Base-by-base conservation (phyloP, 106 monocot species). In the Hemerocallis citrina region DNA sequence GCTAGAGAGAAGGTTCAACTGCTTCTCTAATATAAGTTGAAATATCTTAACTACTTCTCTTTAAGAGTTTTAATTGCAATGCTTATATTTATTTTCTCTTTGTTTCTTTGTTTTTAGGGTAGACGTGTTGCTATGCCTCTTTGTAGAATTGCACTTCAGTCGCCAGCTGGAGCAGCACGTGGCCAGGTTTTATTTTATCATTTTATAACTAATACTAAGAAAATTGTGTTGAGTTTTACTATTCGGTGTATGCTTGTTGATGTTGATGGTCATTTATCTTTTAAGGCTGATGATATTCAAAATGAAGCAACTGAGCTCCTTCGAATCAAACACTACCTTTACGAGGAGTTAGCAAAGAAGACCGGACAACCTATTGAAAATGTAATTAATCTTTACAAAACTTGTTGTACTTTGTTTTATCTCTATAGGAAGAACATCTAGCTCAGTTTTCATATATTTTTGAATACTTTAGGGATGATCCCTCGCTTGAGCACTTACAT, bases 301-400 rank as follows among this genome's bases (percentile, higher is more conserved):
- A 95, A 86, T 81, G 94, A 89, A 84, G 78, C 94, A 71, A 89
- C 75, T 73, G 86, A 95, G 66, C 86, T 95, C 37, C 68, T 86
- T 49, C 65, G 89, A 40, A 81, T 89, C 49, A 75, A 72, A 71
- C 83, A 95, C 43, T 81, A 89, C 61, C 75, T 95, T 7, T 95
- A 62, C 72, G 69, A 65, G 21, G 76, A 89, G 31, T 69, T 95
- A 70, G 80, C 94, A 4, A 78, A 75, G 47, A 79, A 95, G 56
- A 95, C 94, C 6, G 89, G 89, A 11, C 94, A 95, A 57, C 81
- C 94, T 58, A 59, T 83, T 67, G 86, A 95, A 40, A 95, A 86
- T 80, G 89, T 83, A 59, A n/a, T n/a, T n/a, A n/a, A n/a, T n/a
- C n/a, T n/a, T n/a, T n/a, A n/a, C n/a, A n/a, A n/a, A n/a, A n/a